Base-by-base conservation (phyloP, 805 yeast genomes). In the Ogataea populi-albae region DNA sequence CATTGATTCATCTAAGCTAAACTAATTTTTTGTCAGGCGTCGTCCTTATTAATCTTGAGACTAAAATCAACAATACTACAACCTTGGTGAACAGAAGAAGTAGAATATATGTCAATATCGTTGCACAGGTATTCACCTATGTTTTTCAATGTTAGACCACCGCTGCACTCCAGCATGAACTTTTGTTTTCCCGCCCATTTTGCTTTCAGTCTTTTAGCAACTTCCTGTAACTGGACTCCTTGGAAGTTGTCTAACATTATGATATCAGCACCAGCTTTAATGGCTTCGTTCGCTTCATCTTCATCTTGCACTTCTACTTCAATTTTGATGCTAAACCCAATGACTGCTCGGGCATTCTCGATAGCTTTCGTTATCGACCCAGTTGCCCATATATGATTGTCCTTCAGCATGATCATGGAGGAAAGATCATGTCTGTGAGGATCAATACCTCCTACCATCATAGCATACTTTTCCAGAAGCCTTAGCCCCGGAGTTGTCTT, bases 401-500 rank as follows among this genome's bases (percentile, higher is more conserved):
- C 98, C 60, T 89, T 89, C 49, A 89, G 73, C 98, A 91, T 89
- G 2, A 91, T 89, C 98, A 89, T 89, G 2, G 93, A 76, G 29
- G 93, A 81, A 38, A 89, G 73, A 57, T 91, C 97, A 55, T 86
- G 86, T 45, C 98, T 71, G 60, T 89, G 98, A 37, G 93, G 74
- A 56, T 89, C 98, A 37, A 86, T 84, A 3, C 97, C 97, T 21
- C 97, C 98, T 7, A 89, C 94, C 21, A 86, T 65, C 98, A 89
- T 91, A 17, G 95, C 82, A 62, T 89, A 89, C 59, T 89, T 89
- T 57, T 89, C 98, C 39, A 91, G 64, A 27, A 81, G 68, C 53
- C 98, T 76, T 44, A 89, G 72, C 0, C 98, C 98, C 0, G 98
- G 98, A 0, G 98, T 91, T n/a, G 97, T 91, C 63, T 89, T 89